A percentile compares a stretch with the other conserved stretches of the same genome.
These are phyloP conservation scores for Talaromyces sp. DNA, from an alignment of 2,329 filamentous ascomycete species.

Conservation along the genomic window DNA sequence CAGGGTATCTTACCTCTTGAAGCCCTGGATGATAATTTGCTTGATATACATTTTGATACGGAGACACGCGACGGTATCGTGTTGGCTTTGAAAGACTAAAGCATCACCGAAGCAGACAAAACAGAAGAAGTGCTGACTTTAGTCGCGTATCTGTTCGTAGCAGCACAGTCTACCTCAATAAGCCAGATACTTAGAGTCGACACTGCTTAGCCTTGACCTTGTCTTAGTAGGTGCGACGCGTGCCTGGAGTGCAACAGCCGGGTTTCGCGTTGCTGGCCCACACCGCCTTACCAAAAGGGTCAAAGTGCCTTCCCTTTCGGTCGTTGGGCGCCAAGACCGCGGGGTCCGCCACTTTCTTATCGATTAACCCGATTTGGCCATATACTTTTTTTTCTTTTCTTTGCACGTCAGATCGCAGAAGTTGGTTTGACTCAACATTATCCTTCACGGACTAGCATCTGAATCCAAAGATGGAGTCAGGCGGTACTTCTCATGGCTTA, in stretches of 20 bases:
- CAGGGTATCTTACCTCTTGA: constrained; percentile 74
- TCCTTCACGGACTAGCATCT: not conserved
- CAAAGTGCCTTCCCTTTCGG: constrained; percentile 9
- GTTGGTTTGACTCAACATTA: not conserved
- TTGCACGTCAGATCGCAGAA: not conserved
- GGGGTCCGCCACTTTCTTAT: constrained; percentile 14
- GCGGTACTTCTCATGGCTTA: constrained; percentile 23
- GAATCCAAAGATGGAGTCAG: constrained; percentile 12
- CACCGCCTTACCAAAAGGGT: constrained; percentile 14
- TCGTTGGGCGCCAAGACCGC: constrained; percentile 12
- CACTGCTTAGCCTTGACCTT: not conserved
- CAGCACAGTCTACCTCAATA: not conserved
- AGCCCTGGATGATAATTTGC: constrained; percentile 99
- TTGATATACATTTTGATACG: constrained; percentile 84
- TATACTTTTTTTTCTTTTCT: constrained; percentile 6
- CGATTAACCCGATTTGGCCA: constrained; percentile 11
- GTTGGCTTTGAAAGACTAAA: not conserved
- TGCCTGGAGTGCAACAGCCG: not conserved
- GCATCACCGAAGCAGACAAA: not conserved
- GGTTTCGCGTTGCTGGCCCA: constrained; percentile 1
- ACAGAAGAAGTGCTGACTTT: not conserved
- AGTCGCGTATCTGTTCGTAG: not conserved
- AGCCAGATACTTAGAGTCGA: not conserved
- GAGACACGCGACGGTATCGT: constrained; percentile 16
- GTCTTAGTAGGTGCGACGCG: not conserved